A percentile compares a stretch with the other conserved stretches of the same genome.
These are phyloP conservation scores for Mortierella sp. DNA, from an alignment of 371 early-diverging fungal genomes.

Conservation along the genomic window DNA sequence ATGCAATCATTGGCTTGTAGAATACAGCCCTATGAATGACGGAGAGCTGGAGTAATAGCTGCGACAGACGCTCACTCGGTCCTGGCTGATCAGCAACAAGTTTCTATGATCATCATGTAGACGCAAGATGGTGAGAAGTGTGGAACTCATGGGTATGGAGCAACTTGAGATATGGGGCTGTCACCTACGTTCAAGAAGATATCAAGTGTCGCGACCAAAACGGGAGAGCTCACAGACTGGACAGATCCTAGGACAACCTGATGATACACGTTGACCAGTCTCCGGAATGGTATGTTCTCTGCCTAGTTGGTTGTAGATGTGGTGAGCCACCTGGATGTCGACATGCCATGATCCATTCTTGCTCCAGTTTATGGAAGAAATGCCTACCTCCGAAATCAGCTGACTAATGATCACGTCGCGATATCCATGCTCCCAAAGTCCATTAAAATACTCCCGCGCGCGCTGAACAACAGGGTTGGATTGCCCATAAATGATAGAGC, in stretches of 20 bases:
- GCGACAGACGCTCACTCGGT: constrained; percentile 47
- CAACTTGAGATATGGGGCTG: neutral
- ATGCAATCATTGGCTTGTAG: constrained; percentile 68
- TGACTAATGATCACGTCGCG: constrained; percentile 48
- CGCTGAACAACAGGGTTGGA: constrained; percentile 20
- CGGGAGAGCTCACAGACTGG: constrained; percentile 7
- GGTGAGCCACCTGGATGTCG: no score
- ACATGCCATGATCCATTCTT: no score
- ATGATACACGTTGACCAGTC: constrained; percentile 36
- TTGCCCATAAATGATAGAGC: constrained; percentile 12
- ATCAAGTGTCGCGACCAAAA: constrained; percentile 27
- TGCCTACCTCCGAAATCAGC: constrained; percentile 35
- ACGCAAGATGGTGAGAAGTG: neutral
- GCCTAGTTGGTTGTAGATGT: no score
- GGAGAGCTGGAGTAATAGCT: constrained; percentile 58
- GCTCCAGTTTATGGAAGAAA: constrained; percentile 1
- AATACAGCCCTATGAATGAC: constrained; percentile 55
- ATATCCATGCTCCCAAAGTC: constrained; percentile 58
- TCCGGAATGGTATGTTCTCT: constrained; percentile 23
- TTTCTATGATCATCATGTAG: constrained; percentile 25
- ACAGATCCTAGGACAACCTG: constrained; percentile 30
- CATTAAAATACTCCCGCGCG: constrained; percentile 49
- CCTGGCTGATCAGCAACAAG: constrained; percentile 47
- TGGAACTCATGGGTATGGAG: neutral
- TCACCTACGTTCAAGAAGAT: constrained; percentile 40